Evolutionary conservation across 257 asterid species (phyloP).

Genomic region (Hygrophila difformis): DNA sequence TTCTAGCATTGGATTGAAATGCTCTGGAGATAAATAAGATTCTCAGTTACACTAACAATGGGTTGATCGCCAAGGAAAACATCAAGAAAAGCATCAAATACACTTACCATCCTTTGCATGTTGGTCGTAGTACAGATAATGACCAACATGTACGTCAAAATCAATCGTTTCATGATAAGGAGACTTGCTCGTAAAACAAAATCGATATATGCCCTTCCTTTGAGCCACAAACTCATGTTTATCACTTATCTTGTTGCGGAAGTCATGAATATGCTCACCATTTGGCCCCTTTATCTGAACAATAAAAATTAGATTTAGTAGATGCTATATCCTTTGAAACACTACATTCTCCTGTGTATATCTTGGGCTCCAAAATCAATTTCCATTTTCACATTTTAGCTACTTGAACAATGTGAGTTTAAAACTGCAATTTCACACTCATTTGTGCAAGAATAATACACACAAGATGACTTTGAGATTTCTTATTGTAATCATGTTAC

Average conservation of each 20-base stretch:
- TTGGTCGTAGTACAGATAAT: slow-evolving; percentile 41
- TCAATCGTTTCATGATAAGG: slow-evolving; percentile 72
- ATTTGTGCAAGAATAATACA: too few species aligned
- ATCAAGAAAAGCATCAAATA: background rate
- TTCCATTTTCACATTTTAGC: background rate
- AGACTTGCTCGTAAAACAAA: slow-evolving; percentile 71
- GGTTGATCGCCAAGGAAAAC: too few species aligned
- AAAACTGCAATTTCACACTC: background rate
- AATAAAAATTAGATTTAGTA: too few species aligned
- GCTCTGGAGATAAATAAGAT: slow-evolving; percentile 35
- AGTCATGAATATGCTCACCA: slow-evolving; percentile 50
- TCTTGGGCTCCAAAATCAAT: background rate
- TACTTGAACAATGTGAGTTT: too few species aligned
- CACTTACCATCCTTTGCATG: slow-evolving; percentile 66
- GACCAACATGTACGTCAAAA: slow-evolving; percentile 66
- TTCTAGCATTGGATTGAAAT: slow-evolving; percentile 56
- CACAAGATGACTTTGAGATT: too few species aligned
- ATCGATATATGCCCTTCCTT: slow-evolving; percentile 45
- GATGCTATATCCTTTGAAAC: too few species aligned
- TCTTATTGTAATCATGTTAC: too few species aligned
- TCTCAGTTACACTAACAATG: too few species aligned
- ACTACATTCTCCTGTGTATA: too few species aligned
- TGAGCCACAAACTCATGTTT: slow-evolving; percentile 59
- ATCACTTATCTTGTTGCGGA: slow-evolving; percentile 59
- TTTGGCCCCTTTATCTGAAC: slow-evolving; percentile 72